Evolutionary conservation across 1,284 basidiomycete species (phyloP), one percentile per base, ranked within the genome.

Genomic region (Ceratobasidium sp.): DNA sequence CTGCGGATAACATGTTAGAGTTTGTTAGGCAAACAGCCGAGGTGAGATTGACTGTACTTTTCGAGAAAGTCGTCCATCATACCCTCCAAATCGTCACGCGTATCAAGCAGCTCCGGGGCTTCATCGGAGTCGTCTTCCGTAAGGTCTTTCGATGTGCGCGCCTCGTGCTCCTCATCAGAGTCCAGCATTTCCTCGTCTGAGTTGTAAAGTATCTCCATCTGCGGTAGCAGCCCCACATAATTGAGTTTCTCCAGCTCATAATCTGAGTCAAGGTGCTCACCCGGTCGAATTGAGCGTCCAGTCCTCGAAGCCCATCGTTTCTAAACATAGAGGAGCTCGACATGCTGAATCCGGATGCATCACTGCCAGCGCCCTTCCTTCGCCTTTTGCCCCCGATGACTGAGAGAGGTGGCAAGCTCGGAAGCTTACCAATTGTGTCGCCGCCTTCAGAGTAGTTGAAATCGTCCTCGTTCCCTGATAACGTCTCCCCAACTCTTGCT

Each of bases 1-100:
- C 67, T 70, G 21, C 28, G 28, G 38, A 26, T 32, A 26, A 23
- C 14, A 30, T 32, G 26, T 44, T 43, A 43, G 30, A 18, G 28
- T 47, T 35, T 55, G 21, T 46, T 2, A 44, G n/a, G 26, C 43
- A 70, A 70, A 32, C 52, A 44, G 46, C 18, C 59, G 44, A 62
- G 43, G 28, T 62, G 59, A 62, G 59, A 49, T 62, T 62, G 44
- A n/a, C 32, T 44, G 16, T 46, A 70, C 77, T 94, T 92, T 66
- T 93, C 90, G 73, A 99, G 84, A 81, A 99, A 99, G 78, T 98
- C 95, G 80, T 97, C 91, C 85, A 99, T 90, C 85, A 98, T 95
- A 0, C 85, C 83, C 62, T 94, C 90, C 80, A 98, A 97, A 82
- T 98, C 97, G 76, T 92, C 91, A 52, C 95, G 87, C 16, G 89